Base-by-base conservation (phyloP, 2,329 filamentous ascomycete species). In the Colletotrichum neosansevieriae region DNA sequence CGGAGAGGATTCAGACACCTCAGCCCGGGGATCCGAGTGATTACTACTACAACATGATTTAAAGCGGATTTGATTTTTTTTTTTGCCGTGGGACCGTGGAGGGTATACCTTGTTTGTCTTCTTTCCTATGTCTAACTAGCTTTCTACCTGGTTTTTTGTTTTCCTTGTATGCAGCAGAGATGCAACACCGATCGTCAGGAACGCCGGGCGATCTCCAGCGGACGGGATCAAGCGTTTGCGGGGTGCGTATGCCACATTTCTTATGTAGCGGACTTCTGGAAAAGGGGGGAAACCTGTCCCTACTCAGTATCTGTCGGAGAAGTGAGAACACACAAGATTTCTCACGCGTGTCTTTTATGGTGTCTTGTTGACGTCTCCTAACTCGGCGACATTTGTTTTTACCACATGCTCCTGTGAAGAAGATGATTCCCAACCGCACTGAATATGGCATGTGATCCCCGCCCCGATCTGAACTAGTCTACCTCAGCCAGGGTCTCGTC, bases 31-130 rank as follows among this genome's bases (percentile, higher is more conserved):
- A 56, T 3, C 21, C 62, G 36, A 17, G 49, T 10, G 67, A 58
- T 3, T 67, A 62, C 21, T 51, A 36, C 17, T 63, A 70, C 32
- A 66, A 57, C 54, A 58, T 67, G 56, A 45, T 65, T 50, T 71
- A 50, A 36, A 58, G 24, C 15, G 40, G n/a, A 13, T 7, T 29
- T 3, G 9, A 34, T 12, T 6, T 12, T 24, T 5, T 4, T 24
- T 24, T 24, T 24, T 24, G 5, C 19, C 29, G 24, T 17, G 49
- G 29, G 29, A 36, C 24, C 42, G 44, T 45, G 21, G 62, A 65
- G 49, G 42, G 36, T 49, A 38, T 53, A 53, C 58, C 58, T 21
- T 54, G 15, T 53, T 44, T 10, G 15, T 42, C 58, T 21, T 54
- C 15, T 53, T 49, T 10, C 36, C 12, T 4, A 19, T 21, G 17